phyloP scores from a whole-genome alignment of 148 eudicot species.

The Rhododendron vialii region DNA sequence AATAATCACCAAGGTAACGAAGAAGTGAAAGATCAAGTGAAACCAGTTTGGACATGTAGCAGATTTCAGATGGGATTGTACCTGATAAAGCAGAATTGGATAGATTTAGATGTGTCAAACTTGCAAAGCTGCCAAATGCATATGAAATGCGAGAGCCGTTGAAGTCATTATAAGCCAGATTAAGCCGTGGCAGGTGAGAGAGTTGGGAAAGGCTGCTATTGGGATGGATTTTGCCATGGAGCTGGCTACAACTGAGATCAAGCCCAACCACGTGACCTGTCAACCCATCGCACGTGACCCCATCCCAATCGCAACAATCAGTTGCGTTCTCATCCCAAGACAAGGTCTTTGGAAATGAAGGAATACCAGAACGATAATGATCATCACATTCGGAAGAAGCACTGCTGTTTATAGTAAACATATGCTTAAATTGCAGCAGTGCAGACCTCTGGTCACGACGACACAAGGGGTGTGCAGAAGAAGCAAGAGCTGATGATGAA shows the following conservation, averaged over 20 bases:
- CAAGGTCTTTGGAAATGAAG: not conserved
- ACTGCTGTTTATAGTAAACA: not conserved
- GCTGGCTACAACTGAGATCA: too few relatives aligned
- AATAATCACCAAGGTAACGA: too few relatives aligned
- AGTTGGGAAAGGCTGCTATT: too few relatives aligned
- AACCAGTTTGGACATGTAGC: not conserved
- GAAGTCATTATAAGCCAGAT: too few relatives aligned
- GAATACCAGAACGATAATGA: not conserved
- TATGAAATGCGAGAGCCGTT: too few relatives aligned
- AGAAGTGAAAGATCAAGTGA: conserved; percentile 6
- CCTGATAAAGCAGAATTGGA: not conserved
- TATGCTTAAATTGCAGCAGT: not conserved
- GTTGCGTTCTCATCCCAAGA: not conserved
- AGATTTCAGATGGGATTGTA: not conserved
- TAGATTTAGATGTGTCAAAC: too few relatives aligned
- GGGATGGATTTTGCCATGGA: too few relatives aligned
- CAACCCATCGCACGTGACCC: too few relatives aligned
- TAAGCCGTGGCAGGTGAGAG: too few relatives aligned
- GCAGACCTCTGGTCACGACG: not conserved
- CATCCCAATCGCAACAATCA: too few relatives aligned
- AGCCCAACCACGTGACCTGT: too few relatives aligned
- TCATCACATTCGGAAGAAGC: not conserved
- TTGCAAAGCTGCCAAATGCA: too few relatives aligned
- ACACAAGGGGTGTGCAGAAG: not conserved
- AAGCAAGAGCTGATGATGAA: not conserved